phyloP scores from a whole-genome alignment of 1,284 basidiomycete species.

The Ceraceosorus bombacis region DNA sequence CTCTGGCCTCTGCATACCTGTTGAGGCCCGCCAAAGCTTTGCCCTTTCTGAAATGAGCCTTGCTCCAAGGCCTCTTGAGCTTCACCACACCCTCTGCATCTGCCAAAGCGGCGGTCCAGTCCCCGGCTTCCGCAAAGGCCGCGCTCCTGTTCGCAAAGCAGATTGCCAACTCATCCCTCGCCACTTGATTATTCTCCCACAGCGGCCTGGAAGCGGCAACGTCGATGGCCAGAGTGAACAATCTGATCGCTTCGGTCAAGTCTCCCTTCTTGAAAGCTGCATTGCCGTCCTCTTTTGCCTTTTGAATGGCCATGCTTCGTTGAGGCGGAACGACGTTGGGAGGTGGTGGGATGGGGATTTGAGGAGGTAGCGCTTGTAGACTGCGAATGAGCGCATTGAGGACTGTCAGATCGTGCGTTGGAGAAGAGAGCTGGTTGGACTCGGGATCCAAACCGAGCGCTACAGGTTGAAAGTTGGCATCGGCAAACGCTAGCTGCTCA shows the following conservation, averaged over 20 bases:
- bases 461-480: constrained; percentile 29
- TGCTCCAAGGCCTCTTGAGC: constrained; percentile 80
- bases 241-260: constrained; percentile 66
- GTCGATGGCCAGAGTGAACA: constrained; percentile 75
- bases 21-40: constrained; percentile 75
- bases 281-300: constrained; percentile 45
- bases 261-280: constrained; percentile 49
- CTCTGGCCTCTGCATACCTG: constrained; percentile 66
- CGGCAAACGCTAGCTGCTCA: constrained; percentile 39
- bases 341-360: constrained; percentile 43
- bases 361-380: constrained; percentile 32
- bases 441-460: constrained; percentile 28
- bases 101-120: constrained; percentile 71
- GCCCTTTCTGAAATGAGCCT: constrained; percentile 88
- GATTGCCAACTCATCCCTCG: constrained; percentile 81
- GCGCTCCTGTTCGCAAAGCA: constrained; percentile 85
- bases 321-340: constrained; percentile 45
- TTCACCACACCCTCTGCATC: constrained; percentile 85
- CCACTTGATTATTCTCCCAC: constrained; percentile 75
- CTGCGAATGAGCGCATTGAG: constrained; percentile 45
- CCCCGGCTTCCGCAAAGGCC: constrained; percentile 67
- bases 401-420: constrained; percentile 35
- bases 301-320: constrained; percentile 35
- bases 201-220: constrained; percentile 75
- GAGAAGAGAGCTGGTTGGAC: constrained; percentile 20